These are phyloP conservation scores for Aspergillus bridgeri DNA, from an alignment of 495 filamentous ascomycete genomes.

Conservation along the genomic window DNA sequence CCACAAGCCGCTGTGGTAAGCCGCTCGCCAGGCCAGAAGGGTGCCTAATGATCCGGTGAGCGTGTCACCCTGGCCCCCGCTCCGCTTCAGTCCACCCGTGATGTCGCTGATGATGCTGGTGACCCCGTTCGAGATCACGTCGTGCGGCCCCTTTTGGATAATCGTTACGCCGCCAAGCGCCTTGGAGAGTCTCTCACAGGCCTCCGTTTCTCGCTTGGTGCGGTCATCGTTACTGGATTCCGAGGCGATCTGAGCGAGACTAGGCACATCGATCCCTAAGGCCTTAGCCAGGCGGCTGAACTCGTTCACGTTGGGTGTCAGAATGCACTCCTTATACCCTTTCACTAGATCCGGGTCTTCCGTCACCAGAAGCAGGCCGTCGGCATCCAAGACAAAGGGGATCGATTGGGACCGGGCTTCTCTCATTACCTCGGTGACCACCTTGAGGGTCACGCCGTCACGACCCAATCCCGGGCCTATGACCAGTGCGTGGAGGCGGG, in stretches of 20 bases:
- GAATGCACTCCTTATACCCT: constrained; percentile 78
- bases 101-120: constrained; percentile 69
- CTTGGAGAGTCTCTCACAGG: constrained; percentile 69
- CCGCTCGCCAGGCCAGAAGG: constrained; percentile 79
- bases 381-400: constrained; percentile 88
- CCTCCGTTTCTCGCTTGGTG: constrained; percentile 44
- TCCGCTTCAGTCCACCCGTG: constrained; percentile 80
- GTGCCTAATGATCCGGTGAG: constrained; percentile 87
- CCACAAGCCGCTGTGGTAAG: constrained; percentile 83
- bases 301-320: constrained; percentile 94
- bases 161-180: constrained; percentile 87
- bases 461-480: constrained; percentile 90
- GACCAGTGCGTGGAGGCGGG: constrained; percentile 86
- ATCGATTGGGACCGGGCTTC: constrained; percentile 71
- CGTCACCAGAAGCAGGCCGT: constrained; percentile 76
- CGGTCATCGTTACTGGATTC: constrained; percentile 38
- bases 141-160: constrained; percentile 82
- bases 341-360: constrained; percentile 71
- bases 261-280: constrained; percentile 55
- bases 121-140: constrained; percentile 81
- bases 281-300: constrained; percentile 77
- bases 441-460: constrained; percentile 85
- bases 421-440: constrained; percentile 72
- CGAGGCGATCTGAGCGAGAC: constrained; percentile 38
- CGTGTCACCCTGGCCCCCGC: constrained; percentile 94